Evolutionary conservation across 257 asterid genomes (phyloP), one percentile per base, ranked within the genome.

Genomic region (Osmanthus fragrans): DNA sequence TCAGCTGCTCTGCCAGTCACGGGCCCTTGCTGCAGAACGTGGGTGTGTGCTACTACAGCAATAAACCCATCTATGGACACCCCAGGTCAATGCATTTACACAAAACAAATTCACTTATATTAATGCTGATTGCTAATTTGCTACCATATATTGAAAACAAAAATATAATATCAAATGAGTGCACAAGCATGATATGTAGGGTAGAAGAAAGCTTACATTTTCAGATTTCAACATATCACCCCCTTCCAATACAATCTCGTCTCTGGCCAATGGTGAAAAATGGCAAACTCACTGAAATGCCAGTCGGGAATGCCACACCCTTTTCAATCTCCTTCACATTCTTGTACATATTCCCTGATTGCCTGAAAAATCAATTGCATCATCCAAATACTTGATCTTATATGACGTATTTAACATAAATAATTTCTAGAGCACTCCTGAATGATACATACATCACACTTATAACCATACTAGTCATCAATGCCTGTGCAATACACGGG

Each of bases 11-110:
- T 89, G 77, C 98, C 98, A 16, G 94, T 91, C 34, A 94, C 88
- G 6, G 97, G 96, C 5, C 96, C 98, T 73, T 90, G 88, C 74
- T 90, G 27, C 27, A 25, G 27, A 25, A 25, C 27, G 27, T 25
- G 27, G 27, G 0, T 30, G 32, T 30, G 32, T 30, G 32, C 32
- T 84, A 91, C 95, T 27, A 92, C 95, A 49, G 97, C 92, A 74
- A 94, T 94, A 82, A 92, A 92, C 4, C 98, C 98, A 92, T 94
- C 98, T 63, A 94, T 92, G 83, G 98, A 83, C 97, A 94, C 66
- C 98, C 98, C 94, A 92, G 85, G 83, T 94, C 98, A 78, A 97
- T 94, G 93, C 82, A 88, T 37, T 66, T 33, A 70, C 51, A 71
- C 60, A 37, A 77, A 72, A 16, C 37, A 33, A 10, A 27, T 36